Conservation (phyloP, 257 asterid genomes). For the Schizonepeta tenuifolia region DNA sequence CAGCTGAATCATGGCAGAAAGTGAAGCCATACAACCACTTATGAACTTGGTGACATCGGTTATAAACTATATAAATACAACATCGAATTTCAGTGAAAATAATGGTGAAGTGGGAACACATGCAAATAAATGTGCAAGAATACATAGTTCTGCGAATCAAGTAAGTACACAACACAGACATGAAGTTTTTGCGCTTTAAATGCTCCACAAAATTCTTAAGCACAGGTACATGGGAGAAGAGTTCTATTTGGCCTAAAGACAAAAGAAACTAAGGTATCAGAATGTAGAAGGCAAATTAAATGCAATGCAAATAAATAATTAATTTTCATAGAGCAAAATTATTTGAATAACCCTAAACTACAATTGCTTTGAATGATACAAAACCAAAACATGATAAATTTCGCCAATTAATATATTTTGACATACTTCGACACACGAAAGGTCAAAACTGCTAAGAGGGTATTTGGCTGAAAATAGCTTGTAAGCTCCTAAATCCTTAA, state of each 20-base stretch:
- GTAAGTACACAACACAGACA: conserved; percentile 89
- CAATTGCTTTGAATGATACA: no score
- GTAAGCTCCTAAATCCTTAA: no score
- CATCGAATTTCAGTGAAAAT: conserved; percentile 19
- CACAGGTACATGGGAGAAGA: no score
- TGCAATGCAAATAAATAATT: neutral
- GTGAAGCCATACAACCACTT: conserved; percentile 98
- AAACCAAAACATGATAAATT: neutral
- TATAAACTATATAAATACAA: conserved; percentile 62
- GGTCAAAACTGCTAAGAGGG: neutral
- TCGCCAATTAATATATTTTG: no score
- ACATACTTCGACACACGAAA: neutral
- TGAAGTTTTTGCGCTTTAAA: conserved; percentile 76
- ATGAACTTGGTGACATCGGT: conserved; percentile 98
- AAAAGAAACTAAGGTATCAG: conserved; percentile 33
- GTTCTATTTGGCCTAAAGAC: conserved; percentile 85
- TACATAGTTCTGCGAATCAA: conserved; percentile 72
- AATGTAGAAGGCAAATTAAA: conserved; percentile 12
- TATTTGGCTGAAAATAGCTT: no score
- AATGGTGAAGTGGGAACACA: conserved; percentile 19
- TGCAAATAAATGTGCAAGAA: conserved; percentile 6
- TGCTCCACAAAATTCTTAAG: no score
- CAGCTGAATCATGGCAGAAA: conserved; percentile 98
- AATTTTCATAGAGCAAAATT: neutral
- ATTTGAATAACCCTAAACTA: neutral